These are phyloP conservation scores for Zymoseptoria crescenta DNA, from an alignment of 2,329 filamentous ascomycete species.

Conservation along the genomic window DNA sequence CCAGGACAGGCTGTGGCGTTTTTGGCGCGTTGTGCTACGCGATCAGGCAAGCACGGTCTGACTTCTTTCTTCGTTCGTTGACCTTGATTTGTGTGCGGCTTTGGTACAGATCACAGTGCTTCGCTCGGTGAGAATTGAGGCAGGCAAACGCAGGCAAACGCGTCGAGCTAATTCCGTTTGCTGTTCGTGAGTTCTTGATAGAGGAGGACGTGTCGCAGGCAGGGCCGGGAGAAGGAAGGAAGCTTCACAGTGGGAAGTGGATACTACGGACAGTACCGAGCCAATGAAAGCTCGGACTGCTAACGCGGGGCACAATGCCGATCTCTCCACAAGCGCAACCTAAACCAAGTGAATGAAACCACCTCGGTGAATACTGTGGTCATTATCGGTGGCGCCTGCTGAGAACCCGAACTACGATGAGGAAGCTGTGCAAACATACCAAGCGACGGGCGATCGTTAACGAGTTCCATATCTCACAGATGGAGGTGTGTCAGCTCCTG, in stretches of 20 bases:
- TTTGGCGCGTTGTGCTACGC: background rate
- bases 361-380: background rate
- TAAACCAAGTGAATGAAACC: background rate
- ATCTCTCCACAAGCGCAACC: background rate
- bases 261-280: background rate
- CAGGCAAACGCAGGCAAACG: background rate
- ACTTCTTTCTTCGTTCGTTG: background rate
- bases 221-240: too few relatives aligned
- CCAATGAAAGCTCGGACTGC: background rate
- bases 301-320: background rate
- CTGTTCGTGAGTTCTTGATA: background rate
- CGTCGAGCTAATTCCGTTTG: background rate
- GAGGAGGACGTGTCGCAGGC: background rate
- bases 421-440: too few relatives aligned
- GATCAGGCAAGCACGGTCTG: background rate
- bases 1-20: background rate
- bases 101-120: background rate
- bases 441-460: too few relatives aligned
- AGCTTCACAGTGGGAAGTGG: background rate
- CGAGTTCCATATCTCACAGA: too few relatives aligned
- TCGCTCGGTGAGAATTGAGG: background rate
- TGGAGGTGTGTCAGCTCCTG: background rate
- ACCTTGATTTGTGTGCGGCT: background rate
- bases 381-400: too few relatives aligned
- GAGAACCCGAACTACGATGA: too few relatives aligned